Base-by-base conservation (phyloP, 352 stramenopile genomes). In the Phytophthora meadii region DNA sequence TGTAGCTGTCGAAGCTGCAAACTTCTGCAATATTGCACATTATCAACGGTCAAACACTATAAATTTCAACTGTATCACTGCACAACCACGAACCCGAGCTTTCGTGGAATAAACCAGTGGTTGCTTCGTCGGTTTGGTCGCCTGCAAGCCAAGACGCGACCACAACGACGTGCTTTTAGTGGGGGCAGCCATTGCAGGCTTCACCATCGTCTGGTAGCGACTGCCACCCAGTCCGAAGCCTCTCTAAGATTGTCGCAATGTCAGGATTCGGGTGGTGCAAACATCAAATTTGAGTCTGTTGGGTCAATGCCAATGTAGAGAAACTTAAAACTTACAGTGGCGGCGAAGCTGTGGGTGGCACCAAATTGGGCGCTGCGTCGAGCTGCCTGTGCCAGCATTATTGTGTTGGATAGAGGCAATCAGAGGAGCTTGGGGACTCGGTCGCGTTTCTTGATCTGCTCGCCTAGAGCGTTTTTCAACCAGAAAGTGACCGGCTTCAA, bases 71-170 rank as follows among this genome's bases (percentile, higher is more conserved):
- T 30, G 14, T 46, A 60, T 50, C 30, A 32, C 25, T 54, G 15
- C 17, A 22, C 19, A 36, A 40, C 34, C 41, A 82, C 82, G 51
- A 72, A 92, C 83, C 55, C 77, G 79, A 71, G 79, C 76, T 79
- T 89, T 90, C 54, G 81, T 90, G 19, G 84, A 89, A 75, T 85
- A 92, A 9, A 89, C 64, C 12, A 88, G 42, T 15, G 77, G 76
- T 56, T 81, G 65, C 54, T 83, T 87, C 27, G 48, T n/a, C 25
- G 52, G 52, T 42, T 70, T 77, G 30, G 44, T 68, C 3, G 61
- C 49, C 27, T 74, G 49, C 24, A 74, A 37, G 4, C 68, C 51
- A 22, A 70, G 68, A 69, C 78, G 73, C n/a, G 81, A 56, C 75
- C 74, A 78, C 15, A 84, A 46, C 30, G 70, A 76, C 42, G 28